These are phyloP conservation scores for Lipomyces yarrowii DNA, from an alignment of 1,139 yeast species.

Conservation along the genomic window DNA sequence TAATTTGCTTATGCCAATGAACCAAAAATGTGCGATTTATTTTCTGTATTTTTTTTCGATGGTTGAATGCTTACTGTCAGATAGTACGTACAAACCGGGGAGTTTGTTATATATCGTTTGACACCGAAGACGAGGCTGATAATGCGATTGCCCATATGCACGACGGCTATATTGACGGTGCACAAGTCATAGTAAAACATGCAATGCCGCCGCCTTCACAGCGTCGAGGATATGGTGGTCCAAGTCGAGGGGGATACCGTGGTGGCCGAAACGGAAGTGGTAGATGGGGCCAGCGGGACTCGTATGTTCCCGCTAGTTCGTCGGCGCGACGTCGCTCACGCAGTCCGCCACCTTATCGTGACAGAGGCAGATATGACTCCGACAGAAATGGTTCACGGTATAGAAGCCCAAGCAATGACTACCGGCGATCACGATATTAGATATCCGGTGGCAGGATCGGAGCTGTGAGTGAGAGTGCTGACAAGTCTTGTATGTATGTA, in stretches of 20 bases:
- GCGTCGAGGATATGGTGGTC: constrained; percentile 10
- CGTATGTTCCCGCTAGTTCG: constrained; percentile 4
- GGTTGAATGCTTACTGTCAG: background rate
- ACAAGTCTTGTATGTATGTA: background rate
- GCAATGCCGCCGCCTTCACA: constrained; percentile 11
- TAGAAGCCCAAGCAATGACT: constrained; percentile 10
- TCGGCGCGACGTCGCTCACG: constrained; percentile 10
- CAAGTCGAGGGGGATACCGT: constrained; percentile 3
- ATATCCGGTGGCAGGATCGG: background rate
- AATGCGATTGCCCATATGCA: constrained; percentile 31
- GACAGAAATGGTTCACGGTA: constrained; percentile 8
- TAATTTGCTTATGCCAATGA: constrained; percentile 25
- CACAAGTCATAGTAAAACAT: constrained; percentile 14
- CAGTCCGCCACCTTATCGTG: constrained; percentile 7
- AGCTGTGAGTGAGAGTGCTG: background rate
- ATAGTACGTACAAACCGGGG: constrained; percentile 17
- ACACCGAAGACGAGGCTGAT: constrained; percentile 24
- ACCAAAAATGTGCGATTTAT: constrained; percentile 11
- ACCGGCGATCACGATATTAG: constrained; percentile 6
- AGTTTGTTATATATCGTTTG: constrained; percentile 26
- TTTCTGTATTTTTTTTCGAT: background rate
- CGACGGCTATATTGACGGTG: constrained; percentile 28
- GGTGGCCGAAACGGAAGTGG: constrained; percentile 6
- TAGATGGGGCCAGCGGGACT: background rate
- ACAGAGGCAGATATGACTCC: background rate